Percentiles rank a stretch among this genome's conserved stretches.
Conservation (phyloP, 2,329 filamentous ascomycete genomes). For the Botrytis elliptica region DNA sequence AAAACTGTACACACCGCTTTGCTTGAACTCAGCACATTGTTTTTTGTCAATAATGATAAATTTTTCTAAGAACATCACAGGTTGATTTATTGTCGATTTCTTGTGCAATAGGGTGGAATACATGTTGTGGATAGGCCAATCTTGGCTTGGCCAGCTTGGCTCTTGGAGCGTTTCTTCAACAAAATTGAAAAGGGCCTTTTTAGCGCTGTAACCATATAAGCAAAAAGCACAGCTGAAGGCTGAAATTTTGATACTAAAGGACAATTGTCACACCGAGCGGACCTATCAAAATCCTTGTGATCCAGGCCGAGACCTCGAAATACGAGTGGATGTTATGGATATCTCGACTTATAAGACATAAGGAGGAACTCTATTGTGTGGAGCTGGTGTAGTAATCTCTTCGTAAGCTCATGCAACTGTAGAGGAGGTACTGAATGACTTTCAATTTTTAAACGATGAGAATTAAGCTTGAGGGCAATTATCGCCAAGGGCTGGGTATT, state of each 20-base stretch:
- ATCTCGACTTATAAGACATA: not conserved
- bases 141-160: conserved; percentile 14
- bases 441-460: not conserved
- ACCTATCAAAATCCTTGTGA: conserved; percentile 1
- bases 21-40: not conserved
- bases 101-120: not conserved
- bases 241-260: not conserved
- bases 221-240: conserved; percentile 6
- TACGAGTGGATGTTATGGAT: not conserved
- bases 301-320: not conserved
- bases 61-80: not conserved
- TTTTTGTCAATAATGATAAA: conserved; percentile 16
- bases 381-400: not conserved
- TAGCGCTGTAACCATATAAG: conserved; percentile 17
- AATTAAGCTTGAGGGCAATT: conserved; percentile 1
- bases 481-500: conserved; percentile 18
- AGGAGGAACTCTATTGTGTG: not conserved
- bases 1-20: not conserved
- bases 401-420: not conserved
- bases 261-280: not conserved
- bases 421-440: conserved; percentile 1
- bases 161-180: conserved; percentile 3
- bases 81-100: not conserved
- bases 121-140: conserved; percentile 10
- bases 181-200: conserved; percentile 15